Evolutionary conservation across 23 red algal species (phyloP), one percentile per base, ranked within the genome.

Genomic region (Gracilariopsis chorda): DNA sequence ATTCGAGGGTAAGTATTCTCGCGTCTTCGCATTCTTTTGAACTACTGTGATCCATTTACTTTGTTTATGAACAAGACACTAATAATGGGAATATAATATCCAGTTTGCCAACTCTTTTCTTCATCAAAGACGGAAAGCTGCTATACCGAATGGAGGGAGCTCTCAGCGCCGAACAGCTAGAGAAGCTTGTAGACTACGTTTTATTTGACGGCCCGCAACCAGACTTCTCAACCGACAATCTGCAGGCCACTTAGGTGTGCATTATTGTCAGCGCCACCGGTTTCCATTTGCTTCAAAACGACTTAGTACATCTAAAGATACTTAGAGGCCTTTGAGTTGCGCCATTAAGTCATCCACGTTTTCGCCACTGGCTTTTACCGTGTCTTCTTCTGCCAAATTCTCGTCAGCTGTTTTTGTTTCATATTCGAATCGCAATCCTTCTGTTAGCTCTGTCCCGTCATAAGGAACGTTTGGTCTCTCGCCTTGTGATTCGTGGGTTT

Each of bases 91-190:
- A n/a, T n/a, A n/a, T n/a, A n/a, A 25, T 25, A 24, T 73, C 47
- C 68, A 89, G 85, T 19, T 82, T 95, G 48, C 93, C 93, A n/a
- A 90, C 93, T 7, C 80, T 95, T 32, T 86, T 89, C 72, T 95
- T 95, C 43, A 87, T 95, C 28, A 80, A 77, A 49, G 84, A 91
- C 60, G 88, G 88, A 12, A 87, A 78, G 46, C 63, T 95, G 51
- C 80, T 72, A 60, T 95, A 92, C 44, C 75, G 85, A 4, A 92
- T 95, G 87, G 93, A 95, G 56, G 93, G 93, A 8, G 93, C 93
- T 41, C 63, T 95, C 16, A 61, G 55, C 25, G 86, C 84, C 14
- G 70, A 81, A 19, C 39, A 95, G 56, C 62, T 95, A 3, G 84
- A 77, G 39, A 61, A 78, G 82, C 57, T 94, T 44, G 42, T 87